phyloP scores from a whole-genome alignment of 2,329 filamentous ascomycete genomes.

The Nemania abortiva region DNA sequence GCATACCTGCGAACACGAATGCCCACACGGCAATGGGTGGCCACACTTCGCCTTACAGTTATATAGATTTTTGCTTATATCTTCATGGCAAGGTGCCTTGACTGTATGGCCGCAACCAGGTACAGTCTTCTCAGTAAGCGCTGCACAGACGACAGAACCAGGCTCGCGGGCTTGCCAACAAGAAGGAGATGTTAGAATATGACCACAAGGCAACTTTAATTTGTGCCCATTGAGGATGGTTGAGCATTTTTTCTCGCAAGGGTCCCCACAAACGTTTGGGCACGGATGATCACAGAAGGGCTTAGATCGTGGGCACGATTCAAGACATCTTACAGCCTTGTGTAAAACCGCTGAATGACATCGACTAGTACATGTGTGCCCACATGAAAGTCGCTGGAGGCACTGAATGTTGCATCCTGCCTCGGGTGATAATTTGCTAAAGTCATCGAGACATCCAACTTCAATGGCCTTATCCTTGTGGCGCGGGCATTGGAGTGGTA shows the following conservation, averaged over 20 bases:
- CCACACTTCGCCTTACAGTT: conserved; percentile 6
- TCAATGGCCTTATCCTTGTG: conserved; percentile 60
- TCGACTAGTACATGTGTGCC: conserved; percentile 58
- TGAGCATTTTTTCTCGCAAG: conserved; percentile 59
- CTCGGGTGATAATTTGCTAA: conserved; percentile 67
- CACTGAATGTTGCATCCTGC: conserved; percentile 70
- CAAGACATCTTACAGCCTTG: conserved; percentile 58
- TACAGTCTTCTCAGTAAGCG: conserved; percentile 11
- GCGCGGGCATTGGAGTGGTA: conserved; percentile 67
- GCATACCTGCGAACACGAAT: conserved; percentile 8
- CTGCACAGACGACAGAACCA: neutral
- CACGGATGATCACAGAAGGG: conserved; percentile 60
- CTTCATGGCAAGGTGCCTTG: conserved; percentile 14
- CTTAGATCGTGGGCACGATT: conserved; percentile 57
- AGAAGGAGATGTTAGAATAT: conserved; percentile 44
- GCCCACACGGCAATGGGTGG: conserved; percentile 8
- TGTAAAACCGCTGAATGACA: conserved; percentile 64
- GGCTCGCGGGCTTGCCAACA: conserved; percentile 30
- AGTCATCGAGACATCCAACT: conserved; percentile 66
- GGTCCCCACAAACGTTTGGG: conserved; percentile 43
- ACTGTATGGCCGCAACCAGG: conserved; percentile 26
- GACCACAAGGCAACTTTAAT: conserved; percentile 57
- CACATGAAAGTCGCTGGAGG: conserved; percentile 60
- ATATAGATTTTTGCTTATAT: conserved; percentile 2
- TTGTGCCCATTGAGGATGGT: conserved; percentile 15